Percentiles rank a stretch among this genome's conserved stretches.
Conservation (phyloP, 495 filamentous ascomycete species). For the Trypethelium eluteriae region DNA sequence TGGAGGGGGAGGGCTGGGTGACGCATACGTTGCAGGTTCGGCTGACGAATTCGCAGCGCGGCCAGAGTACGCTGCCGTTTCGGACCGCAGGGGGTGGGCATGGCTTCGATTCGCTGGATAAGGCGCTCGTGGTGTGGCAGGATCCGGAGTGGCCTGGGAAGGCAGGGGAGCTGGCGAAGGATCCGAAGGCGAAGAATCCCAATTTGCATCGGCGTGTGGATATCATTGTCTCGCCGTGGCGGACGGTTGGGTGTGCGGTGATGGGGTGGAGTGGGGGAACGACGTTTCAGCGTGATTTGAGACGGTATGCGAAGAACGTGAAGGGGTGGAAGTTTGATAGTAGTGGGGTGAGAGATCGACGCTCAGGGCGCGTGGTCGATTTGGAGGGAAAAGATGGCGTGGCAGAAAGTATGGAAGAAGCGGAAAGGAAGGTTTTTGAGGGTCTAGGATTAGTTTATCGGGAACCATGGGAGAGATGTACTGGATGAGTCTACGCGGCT, state of each 20-base stretch:
- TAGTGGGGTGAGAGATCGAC: conserved; percentile 67
- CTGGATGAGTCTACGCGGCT: conserved; percentile 44
- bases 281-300: conserved; percentile 82
- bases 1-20: conserved; percentile 63
- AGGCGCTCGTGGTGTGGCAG: conserved; percentile 91
- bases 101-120: conserved; percentile 82
- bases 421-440: conserved; percentile 76
- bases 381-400: conserved; percentile 44
- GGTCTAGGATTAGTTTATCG: conserved; percentile 67
- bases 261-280: conserved; percentile 82
- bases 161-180: conserved; percentile 28
- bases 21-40: conserved; percentile 73
- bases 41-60: conserved; percentile 56
- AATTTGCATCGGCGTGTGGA: conserved; percentile 82
- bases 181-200: conserved; percentile 49
- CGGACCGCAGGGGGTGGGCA: conserved; percentile 39
- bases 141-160: conserved; percentile 51
- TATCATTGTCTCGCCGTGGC: conserved; percentile 87
- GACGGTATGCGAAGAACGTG: conserved; percentile 67
- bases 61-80: conserved; percentile 59
- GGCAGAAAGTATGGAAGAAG: conserved; percentile 50
- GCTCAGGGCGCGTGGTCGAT: conserved; percentile 59
- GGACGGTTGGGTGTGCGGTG: conserved; percentile 77
- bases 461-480: conserved; percentile 67
- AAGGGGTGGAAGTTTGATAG: conserved; percentile 81